These are phyloP conservation scores for Crithidia bombi DNA, from an alignment of 208 protist genomes.

Conservation along the genomic window DNA sequence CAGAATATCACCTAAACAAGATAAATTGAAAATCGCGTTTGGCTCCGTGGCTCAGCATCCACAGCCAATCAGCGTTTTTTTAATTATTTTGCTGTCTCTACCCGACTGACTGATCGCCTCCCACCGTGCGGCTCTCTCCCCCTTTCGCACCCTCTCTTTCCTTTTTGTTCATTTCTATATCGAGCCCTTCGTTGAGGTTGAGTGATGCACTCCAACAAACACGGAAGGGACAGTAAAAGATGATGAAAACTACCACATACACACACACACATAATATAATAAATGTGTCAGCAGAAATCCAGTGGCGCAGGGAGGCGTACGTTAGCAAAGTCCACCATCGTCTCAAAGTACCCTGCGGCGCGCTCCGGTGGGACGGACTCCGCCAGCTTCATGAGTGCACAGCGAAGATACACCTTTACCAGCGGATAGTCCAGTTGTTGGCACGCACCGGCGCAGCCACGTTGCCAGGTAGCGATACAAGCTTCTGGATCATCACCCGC, in stretches of 20 bases:
- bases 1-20: too few relatives aligned
- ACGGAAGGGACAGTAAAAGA: too few relatives aligned
- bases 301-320: constrained; percentile 23
- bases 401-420: constrained; percentile 62
- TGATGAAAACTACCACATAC: neutral
- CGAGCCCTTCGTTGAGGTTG: too few relatives aligned
- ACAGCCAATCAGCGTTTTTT: too few relatives aligned
- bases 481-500: constrained; percentile 2
- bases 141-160: too few relatives aligned
- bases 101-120: too few relatives aligned
- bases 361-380: neutral
- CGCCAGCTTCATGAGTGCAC: constrained; percentile 37
- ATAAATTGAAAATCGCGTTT: too few relatives aligned
- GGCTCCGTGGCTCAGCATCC: too few relatives aligned
- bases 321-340: constrained; percentile 23
- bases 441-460: constrained; percentile 36
- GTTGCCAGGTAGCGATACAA: constrained; percentile 40
- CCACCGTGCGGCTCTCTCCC: too few relatives aligned
- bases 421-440: constrained; percentile 47
- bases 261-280: neutral
- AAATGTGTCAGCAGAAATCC: constrained; percentile 30
- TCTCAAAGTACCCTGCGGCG: constrained; percentile 21
- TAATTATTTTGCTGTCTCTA: too few relatives aligned
- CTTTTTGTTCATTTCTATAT: too few relatives aligned
- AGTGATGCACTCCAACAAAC: too few relatives aligned